A percentile compares a stretch with the other conserved stretches of the same genome.
Conservation (phyloP, 73 alveolate species). For the Tetrahymena thermophila region DNA sequence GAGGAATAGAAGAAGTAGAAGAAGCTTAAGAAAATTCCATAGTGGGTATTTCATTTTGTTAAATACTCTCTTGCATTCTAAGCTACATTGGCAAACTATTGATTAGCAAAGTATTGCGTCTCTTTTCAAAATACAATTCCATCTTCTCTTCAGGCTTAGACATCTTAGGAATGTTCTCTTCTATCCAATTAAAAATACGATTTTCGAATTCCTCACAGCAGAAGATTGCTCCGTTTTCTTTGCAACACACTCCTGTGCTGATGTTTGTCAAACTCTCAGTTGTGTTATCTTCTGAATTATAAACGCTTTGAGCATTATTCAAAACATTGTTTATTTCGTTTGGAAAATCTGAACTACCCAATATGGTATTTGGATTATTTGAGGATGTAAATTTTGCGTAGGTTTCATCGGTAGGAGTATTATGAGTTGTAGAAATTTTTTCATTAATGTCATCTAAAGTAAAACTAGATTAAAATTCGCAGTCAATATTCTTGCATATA, state of each 20-base stretch:
- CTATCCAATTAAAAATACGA: not conserved
- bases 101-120: not conserved
- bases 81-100: not conserved
- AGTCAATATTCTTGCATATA: not conserved
- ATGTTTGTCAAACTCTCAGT: not conserved
- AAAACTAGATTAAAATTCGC: not conserved
- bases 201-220: not conserved
- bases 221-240: not conserved
- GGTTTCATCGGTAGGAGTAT: not conserved
- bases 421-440: not conserved
- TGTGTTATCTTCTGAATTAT: not conserved
- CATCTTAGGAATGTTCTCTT: not conserved
- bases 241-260: not conserved
- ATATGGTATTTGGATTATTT: not conserved
- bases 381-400: not conserved
- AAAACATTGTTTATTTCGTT: not conserved
- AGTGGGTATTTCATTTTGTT: not conserved
- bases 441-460: not conserved
- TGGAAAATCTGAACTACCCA: not conserved
- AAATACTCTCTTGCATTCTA: not conserved
- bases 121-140: not conserved
- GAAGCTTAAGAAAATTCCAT: not conserved
- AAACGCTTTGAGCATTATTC: not conserved
- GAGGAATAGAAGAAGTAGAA: not conserved
- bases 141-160: not conserved